Evolutionary conservation across 495 filamentous ascomycete genomes (phyloP), one percentile per base, ranked within the genome.

Genomic region (Podospora pseudoanserina): DNA sequence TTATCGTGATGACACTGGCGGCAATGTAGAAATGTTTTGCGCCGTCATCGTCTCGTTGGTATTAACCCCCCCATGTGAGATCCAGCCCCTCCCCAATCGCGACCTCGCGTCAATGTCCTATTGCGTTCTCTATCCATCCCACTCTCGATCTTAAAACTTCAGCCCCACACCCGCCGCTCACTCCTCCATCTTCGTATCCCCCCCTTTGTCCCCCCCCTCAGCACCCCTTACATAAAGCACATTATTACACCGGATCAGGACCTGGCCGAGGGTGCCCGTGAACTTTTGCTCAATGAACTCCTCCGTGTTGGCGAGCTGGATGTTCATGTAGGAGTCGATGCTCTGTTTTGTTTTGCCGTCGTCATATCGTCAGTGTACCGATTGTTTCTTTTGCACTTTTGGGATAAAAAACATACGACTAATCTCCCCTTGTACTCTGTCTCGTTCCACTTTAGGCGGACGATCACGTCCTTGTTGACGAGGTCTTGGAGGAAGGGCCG

Each of bases 251-350:
- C 95, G 85, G 71, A 99, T 98, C 72, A 99, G 77, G 62, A 98
- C 95, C 78, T 96, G 88, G 20, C 95, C 95, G 75, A 99, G 79
- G 68, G 83, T 84, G 60, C 92, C 93, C 34, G 90, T 92, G 74
- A 86, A 89, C 86, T 95, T 92, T 65, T 91, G 91, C 79, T 95
- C 89, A 71, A 97, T 90, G 81, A 86, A 97, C 76, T 98, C 96
- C 81, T 96, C 92, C 61, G 95, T 92, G 73, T 89, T 87, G 73
- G 86, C 86, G 64, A 99, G 86, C 80, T 97, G 91, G 69, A 99
- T 88, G 82, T 99, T 99, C 94, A 99, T 97, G 86, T 98, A 99
- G 73, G 90, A 93, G 82, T 99, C 95, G 71, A 97, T 91, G 80
- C 75, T 77, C 75, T 77, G 64, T 57, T 5, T 16, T 44, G 49